Evolutionary conservation across 1,284 basidiomycete genomes (phyloP), one percentile per base, ranked within the genome.

Genomic region (Cutaneotrichosporon curvatum): DNA sequence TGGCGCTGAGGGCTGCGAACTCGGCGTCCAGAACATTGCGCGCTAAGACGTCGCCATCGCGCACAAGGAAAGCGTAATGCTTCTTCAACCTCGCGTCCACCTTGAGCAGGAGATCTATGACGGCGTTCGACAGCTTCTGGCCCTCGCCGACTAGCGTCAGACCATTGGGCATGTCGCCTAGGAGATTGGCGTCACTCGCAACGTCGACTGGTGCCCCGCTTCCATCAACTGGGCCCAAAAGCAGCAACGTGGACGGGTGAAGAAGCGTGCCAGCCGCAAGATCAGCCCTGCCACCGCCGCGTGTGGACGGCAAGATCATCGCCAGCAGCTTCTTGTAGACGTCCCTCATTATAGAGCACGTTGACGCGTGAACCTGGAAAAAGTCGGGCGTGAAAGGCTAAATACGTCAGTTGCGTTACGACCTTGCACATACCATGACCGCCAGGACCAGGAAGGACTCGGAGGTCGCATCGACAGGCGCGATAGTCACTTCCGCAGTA

Each of bases 381-480:
- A 72, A 63, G 72, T 76, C 74, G 19, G 74, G 69, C 10, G 71
- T 62, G 57, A 76, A 77, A 2, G 76, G 75, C 73, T 76, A 51
- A 6, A 33, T 36, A 10, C 16, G 7, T 9, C 6, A 4, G 23
- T 30, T 4, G 18, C 1, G 11, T 3, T 15, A n/a, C 23, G 12
- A 11, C 37, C 12, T n/a, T 10, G 19, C 9, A 32, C 44, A 4
- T 15, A 50, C 49, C 53, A 54, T 54, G 48, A 54, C 53, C 1
- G 53, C 53, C 7, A 54, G 32, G 2, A 54, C 53, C 18, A 54
- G 41, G 46, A 54, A 54, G 2, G 53, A 50, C 38, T 54, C 53
- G 19, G 46, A 48, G 28, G 43, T 42, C 19, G 48, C 53, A 42
- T 50, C 48, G 14, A 54, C 44, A 0, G 53, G 40, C 21, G 53